Base-by-base conservation (phyloP, 116 monocot genomes). In the Phalaenopsis hybrid region DNA sequence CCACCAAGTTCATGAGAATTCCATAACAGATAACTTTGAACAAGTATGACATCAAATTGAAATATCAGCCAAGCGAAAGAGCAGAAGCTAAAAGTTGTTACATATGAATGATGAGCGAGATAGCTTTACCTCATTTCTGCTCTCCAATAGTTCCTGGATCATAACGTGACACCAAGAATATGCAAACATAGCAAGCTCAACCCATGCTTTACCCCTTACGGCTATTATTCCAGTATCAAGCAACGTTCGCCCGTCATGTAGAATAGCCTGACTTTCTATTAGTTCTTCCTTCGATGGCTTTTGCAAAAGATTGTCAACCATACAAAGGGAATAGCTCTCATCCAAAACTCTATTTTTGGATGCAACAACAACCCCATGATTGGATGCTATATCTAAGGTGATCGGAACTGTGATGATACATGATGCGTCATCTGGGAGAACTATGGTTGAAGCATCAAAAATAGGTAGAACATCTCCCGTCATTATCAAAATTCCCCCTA, bases 401-500 rank as follows among this genome's bases (percentile, higher is more conserved):
- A 89, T 93, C 21, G 97, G 97, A 23, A 94, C 97, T 70, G 94
- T 97, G 50, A 97, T 85, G 20, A 97, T 94, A 82, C 93, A 94
- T 46, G 88, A 87, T 58, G 94, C 76, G 83, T 97, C 87, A 83
- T 87, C 91, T 13, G 97, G 97, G 82, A 97, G 94, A 81, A 83
- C 58, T 78, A 97, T 83, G 44, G 67, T 83, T 45, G 92, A 94
- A 58, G 91, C 94, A 88, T 97, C 97, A 91, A 94, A 97, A 87
- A 94, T 92, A 45, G 97, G 97, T 57, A 97, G 94, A 55, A 94
- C 97, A 85, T 97, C 97, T 87, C 97, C 97, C 4, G 97, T 97
- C 97, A 97, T 97, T 79, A 97, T 94, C 81, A 97, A 90, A 63
- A 97, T 90, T 4, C 97, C 97, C 84, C 97, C 97, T 94, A 88